Evolutionary conservation across 306 rosid genomes (phyloP), one percentile per base, ranked within the genome.

Genomic region (Echinosophora koreensis): DNA sequence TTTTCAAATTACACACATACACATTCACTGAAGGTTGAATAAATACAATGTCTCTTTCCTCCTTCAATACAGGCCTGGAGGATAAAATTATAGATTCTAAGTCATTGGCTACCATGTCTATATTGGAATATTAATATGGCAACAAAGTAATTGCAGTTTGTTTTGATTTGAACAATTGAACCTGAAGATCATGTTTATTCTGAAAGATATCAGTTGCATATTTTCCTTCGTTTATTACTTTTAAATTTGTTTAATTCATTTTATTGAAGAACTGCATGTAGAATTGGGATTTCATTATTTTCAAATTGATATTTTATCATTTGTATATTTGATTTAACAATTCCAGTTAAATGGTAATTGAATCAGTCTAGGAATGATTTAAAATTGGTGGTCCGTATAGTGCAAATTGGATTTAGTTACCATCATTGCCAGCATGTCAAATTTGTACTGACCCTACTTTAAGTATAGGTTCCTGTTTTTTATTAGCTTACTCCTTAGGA

Each of bases 111-210:
- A 5, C 37, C 56, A 38, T 52, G 39, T 52, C 54, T 75, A 52
- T 50, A 51, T 52, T 52, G 14, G 42, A 37, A 35, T 38, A 17
- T 60, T 34, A 62, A 27, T 50, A 46, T 32, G 47, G 32, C 49
- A 60, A 60, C 44, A 60, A 73, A 59, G 7, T 32, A 30, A 44
- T 44, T 32, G 44, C 77, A 44, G 49, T 47, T 73, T 60, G 59
- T 59, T 28, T 44, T 59, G 28, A 60, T 59, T 59, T 61, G 55
- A 60, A 73, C 46, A 60, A 44, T 59, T 61, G 55, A 60, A 73
- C 46, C 17, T 30, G 30, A 60, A 73, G 49, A 9, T 42, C 68
- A 58, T 28, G 60, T 28, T 46, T 60, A 46, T 3, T 58, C 6
- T 5, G 28, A 13, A 27, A 42, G 15, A 28, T 44, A 28, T 28